These are phyloP conservation scores for Bruguiera parviflora DNA, from an alignment of 345 rosid species.

Conservation along the genomic window DNA sequence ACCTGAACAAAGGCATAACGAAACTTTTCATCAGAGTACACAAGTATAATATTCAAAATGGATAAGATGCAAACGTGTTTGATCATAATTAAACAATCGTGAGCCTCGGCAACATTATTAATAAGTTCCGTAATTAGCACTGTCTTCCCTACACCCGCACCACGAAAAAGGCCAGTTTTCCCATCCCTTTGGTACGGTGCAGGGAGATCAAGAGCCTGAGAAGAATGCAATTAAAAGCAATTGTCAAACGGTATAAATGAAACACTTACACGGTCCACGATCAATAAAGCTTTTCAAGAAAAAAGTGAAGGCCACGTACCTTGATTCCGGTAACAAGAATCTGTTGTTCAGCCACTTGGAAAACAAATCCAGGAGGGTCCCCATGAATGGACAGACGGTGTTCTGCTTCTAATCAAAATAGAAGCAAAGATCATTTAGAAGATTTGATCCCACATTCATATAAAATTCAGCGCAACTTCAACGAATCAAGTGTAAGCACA, in stretches of 20 bases:
- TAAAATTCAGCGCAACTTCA: not conserved
- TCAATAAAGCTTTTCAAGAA: not conserved
- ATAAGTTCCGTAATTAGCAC: conserved; percentile 97
- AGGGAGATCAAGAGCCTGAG: conserved; percentile 88
- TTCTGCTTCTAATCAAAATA: conserved; percentile 56
- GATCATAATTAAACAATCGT: conserved; percentile 43
- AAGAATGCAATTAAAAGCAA: not conserved
- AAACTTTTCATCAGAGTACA: conserved; percentile 13
- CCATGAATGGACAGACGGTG: conserved; percentile 87
- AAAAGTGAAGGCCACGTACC: conserved; percentile 27
- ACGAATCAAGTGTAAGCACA: not conserved
- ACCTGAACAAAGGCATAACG: conserved; percentile 36
- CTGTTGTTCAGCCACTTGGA: conserved; percentile 87
- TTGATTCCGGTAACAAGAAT: conserved; percentile 95
- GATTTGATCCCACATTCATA: not conserved
- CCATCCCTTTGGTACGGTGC: conserved; percentile 99
- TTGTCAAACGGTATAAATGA: not conserved
- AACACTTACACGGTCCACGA: not conserved
- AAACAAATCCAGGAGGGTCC: conserved; percentile 91
- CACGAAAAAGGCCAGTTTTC: conserved; percentile 96
- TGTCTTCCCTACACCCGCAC: conserved; percentile 98
- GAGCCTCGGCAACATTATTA: conserved; percentile 95
- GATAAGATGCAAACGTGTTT: not conserved
- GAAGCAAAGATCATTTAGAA: conserved; percentile 3
- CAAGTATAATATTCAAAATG: not conserved